Conservation (phyloP, 371 early-diverging fungal genomes). For the Syncephalastrum sp. region DNA sequence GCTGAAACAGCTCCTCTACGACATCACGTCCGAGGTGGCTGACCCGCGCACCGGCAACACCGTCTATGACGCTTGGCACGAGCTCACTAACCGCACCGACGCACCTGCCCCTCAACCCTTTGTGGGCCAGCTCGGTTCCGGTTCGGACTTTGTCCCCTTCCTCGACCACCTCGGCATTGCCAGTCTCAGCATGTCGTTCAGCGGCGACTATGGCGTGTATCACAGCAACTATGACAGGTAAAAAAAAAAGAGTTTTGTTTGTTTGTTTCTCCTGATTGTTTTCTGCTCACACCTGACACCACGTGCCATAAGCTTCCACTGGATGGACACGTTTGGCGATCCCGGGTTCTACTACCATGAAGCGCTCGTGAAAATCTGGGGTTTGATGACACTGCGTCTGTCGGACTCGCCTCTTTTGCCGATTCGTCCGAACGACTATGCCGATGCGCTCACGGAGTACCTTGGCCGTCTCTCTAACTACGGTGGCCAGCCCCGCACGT, state of each 20-base stretch:
- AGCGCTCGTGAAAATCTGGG: conserved; percentile 43
- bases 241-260: background rate
- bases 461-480: conserved; percentile 15
- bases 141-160: conserved; percentile 58
- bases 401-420: conserved; percentile 40
- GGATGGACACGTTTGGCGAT: conserved; percentile 70
- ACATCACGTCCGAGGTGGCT: conserved; percentile 33
- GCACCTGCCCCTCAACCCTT: conserved; percentile 4
- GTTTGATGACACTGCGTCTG: conserved; percentile 37
- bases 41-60: conserved; percentile 27
- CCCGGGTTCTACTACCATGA: conserved; percentile 60
- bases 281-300: background rate
- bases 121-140: conserved; percentile 44
- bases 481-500: conserved; percentile 4
- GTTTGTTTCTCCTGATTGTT: background rate
- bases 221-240: conserved; percentile 60
- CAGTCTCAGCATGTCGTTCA: conserved; percentile 52
- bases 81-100: conserved; percentile 12
- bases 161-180: conserved; percentile 62
- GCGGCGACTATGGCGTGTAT: conserved; percentile 46
- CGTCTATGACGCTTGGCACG: conserved; percentile 20
- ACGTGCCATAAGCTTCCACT: conserved; percentile 39
- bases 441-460: conserved; percentile 17
- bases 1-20: conserved; percentile 38
- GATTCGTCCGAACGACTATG: conserved; percentile 37